Conservation (phyloP, 2,329 filamentous ascomycete genomes). For the Colletotrichum spaethianum region DNA sequence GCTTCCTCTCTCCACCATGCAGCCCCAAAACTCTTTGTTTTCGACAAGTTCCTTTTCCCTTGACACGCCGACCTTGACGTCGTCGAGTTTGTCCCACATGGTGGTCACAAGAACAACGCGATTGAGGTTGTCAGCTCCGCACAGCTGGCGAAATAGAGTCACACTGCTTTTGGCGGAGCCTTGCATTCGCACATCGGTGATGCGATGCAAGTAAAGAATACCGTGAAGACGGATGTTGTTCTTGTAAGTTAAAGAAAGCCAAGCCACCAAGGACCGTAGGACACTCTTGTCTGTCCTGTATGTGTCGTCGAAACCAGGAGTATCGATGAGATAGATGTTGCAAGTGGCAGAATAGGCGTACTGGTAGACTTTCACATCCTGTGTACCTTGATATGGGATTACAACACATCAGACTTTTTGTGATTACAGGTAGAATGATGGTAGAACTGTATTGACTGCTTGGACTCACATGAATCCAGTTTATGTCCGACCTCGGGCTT, state of each 20-base stretch:
- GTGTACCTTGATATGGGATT: slow-evolving; percentile 6
- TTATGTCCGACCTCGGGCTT: slow-evolving; percentile 15
- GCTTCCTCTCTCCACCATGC: slow-evolving; percentile 25
- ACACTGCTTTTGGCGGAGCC: slow-evolving; percentile 54
- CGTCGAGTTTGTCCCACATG: slow-evolving; percentile 48
- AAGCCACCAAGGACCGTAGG: slow-evolving; percentile 1
- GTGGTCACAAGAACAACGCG: slow-evolving; percentile 55
- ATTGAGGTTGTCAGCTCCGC: slow-evolving; percentile 51
- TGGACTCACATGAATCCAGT: slow-evolving; percentile 13
- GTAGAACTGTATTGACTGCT: neutral
- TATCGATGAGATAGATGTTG: slow-evolving; percentile 24
- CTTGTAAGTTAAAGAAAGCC: slow-evolving; percentile 17
- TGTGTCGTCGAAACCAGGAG: slow-evolving; percentile 20
- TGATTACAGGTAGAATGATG: too few species aligned
- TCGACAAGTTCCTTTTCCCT: slow-evolving; percentile 29
- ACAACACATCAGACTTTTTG: neutral
- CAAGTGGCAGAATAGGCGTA: slow-evolving; percentile 19
- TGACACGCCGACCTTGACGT: slow-evolving; percentile 35
- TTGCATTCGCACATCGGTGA: slow-evolving; percentile 49
- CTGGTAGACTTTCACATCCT: slow-evolving; percentile 18
- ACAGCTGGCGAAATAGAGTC: slow-evolving; percentile 55
- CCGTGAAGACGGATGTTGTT: slow-evolving; percentile 16
- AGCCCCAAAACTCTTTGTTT: slow-evolving; percentile 36
- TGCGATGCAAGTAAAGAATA: slow-evolving; percentile 19
- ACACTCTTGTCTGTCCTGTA: slow-evolving; percentile 21